phyloP scores from a whole-genome alignment of 108 stramenopile species.

The Cyclotella baltica region DNA sequence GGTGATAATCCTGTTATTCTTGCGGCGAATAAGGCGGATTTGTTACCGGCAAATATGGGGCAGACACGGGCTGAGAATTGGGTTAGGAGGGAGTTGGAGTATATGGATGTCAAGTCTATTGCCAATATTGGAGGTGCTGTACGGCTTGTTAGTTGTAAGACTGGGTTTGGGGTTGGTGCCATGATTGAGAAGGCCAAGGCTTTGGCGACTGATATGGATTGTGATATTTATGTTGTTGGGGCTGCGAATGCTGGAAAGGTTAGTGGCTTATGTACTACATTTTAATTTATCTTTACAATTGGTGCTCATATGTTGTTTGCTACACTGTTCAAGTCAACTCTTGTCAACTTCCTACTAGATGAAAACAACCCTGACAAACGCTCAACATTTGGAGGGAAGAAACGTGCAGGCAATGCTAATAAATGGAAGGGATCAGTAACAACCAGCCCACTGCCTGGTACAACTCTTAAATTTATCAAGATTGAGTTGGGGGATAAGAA shows the following conservation, averaged over 20 bases:
- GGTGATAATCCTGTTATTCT: slow-evolving; percentile 93
- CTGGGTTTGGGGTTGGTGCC: slow-evolving; percentile 76
- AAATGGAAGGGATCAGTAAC: slow-evolving; percentile 82
- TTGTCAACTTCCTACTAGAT: slow-evolving; percentile 82
- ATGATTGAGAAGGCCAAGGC: slow-evolving; percentile 82
- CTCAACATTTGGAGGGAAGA: slow-evolving; percentile 40
- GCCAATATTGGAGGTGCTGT: slow-evolving; percentile 91
- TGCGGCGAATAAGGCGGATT: slow-evolving; percentile 90
- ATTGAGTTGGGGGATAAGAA: slow-evolving; percentile 81
- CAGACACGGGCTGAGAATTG: slow-evolving; percentile 84
- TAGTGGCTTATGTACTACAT: background rate
- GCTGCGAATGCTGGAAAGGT: slow-evolving; percentile 89
- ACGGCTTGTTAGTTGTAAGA: slow-evolving; percentile 85
- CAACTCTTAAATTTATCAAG: slow-evolving; percentile 90
- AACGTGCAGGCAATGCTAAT: slow-evolving; percentile 80
- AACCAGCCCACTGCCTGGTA: slow-evolving; percentile 86
- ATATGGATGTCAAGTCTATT: slow-evolving; percentile 79
- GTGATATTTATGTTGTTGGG: slow-evolving; percentile 91
- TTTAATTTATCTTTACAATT: background rate
- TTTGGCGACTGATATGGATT: slow-evolving; percentile 78
- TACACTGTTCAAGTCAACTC: slow-evolving; percentile 56
- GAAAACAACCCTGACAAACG: slow-evolving; percentile 55
- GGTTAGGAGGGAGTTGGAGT: slow-evolving; percentile 90
- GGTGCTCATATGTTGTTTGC: background rate
- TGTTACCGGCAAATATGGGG: slow-evolving; percentile 86